These are phyloP conservation scores for Cyberlindnera veronae DNA, from an alignment of 805 yeast genomes.

Conservation along the genomic window DNA sequence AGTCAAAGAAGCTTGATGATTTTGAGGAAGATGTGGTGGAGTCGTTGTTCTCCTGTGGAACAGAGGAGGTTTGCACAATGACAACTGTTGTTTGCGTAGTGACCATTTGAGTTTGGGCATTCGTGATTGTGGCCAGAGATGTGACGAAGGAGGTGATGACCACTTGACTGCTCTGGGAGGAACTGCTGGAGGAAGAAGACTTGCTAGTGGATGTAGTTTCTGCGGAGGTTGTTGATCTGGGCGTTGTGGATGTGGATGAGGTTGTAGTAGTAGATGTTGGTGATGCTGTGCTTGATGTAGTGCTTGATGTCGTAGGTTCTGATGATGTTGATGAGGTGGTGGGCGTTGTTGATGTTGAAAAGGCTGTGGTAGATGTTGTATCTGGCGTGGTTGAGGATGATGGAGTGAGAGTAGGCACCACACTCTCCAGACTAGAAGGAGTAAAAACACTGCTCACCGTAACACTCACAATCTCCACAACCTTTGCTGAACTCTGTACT, in stretches of 20 bases:
- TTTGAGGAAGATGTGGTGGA: slow-evolving; percentile 30
- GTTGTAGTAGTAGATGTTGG: slow-evolving; percentile 11
- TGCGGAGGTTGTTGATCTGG: slow-evolving; percentile 8
- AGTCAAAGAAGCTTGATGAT: slow-evolving; percentile 65
- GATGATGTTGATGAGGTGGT: slow-evolving; percentile 11
- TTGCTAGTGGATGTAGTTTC: no score
- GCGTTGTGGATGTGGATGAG: slow-evolving; percentile 2
- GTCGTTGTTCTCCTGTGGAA: slow-evolving; percentile 15
- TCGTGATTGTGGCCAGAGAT: slow-evolving; percentile 12
- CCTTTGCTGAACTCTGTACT: neutral
- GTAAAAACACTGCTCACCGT: no score
- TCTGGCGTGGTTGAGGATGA: slow-evolving; percentile 22
- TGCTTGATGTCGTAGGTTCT: slow-evolving; percentile 7
- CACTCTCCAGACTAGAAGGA: slow-evolving; percentile 4
- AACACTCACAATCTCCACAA: no score
- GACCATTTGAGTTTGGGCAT: slow-evolving; percentile 10
- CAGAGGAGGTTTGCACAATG: slow-evolving; percentile 12
- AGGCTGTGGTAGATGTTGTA: slow-evolving; percentile 13
- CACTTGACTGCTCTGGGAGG: slow-evolving; percentile 18
- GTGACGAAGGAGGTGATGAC: slow-evolving; percentile 12
- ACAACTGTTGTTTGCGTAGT: slow-evolving; percentile 14
- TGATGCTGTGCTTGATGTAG: slow-evolving; percentile 8
- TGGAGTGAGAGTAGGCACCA: slow-evolving; percentile 2
- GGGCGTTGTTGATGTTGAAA: slow-evolving; percentile 8
- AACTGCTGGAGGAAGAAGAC: no score